Conservation (phyloP, 768 basidiomycete species). For the Holtermannia corniformis region DNA sequence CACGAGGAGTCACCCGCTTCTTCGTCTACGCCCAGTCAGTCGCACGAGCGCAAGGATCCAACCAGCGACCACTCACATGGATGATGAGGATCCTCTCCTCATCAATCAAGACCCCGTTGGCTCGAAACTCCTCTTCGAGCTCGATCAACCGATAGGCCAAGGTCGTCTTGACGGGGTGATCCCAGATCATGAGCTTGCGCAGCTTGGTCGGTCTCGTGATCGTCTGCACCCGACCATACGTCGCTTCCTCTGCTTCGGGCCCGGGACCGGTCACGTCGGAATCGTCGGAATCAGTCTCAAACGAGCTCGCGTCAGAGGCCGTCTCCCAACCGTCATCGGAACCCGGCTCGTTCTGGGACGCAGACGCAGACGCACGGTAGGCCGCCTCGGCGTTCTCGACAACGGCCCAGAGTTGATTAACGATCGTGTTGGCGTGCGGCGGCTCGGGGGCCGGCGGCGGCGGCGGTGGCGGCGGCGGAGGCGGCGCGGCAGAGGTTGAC, state of each 20-base stretch:
- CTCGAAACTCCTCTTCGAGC: constrained; percentile 12
- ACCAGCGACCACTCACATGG: constrained; percentile 18
- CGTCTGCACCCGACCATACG: constrained; percentile 4
- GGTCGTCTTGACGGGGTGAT: constrained; percentile 14
- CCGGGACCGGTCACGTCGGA: not conserved
- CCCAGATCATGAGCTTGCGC: constrained; percentile 15
- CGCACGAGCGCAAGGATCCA: not conserved
- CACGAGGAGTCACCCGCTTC: not conserved
- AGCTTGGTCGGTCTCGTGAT: constrained; percentile 8
- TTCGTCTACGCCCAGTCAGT: not conserved
- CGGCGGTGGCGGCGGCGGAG: not conserved
- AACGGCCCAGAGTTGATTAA: not conserved
- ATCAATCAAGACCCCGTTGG: constrained; percentile 37
- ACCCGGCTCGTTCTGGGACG: not conserved
- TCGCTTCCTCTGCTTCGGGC: not conserved
- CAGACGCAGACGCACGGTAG: not conserved
- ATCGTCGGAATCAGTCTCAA: not conserved
- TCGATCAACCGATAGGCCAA: constrained; percentile 20
- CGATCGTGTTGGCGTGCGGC: not conserved
- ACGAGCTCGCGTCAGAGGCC: not conserved
- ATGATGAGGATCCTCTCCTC: constrained; percentile 32
- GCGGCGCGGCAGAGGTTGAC: not conserved
- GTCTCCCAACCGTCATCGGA: not conserved
- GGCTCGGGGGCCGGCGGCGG: not conserved
- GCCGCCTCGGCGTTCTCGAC: not conserved